Conservation (phyloP, 768 basidiomycete genomes). For the Termitomyces sp. region DNA sequence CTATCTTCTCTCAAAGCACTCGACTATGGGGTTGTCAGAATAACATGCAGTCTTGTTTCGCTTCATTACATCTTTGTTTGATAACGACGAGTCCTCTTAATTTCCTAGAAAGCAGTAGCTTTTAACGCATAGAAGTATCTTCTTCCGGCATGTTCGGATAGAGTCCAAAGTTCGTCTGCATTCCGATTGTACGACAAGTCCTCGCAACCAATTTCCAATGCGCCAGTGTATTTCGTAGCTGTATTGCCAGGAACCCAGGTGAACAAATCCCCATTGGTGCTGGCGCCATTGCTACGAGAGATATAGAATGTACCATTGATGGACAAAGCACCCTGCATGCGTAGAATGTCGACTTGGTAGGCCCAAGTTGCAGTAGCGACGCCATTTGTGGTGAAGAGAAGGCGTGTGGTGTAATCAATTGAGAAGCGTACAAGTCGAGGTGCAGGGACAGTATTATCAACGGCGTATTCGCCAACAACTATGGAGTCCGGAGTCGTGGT, state of each 20-base stretch:
- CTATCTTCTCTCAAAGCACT: background rate
- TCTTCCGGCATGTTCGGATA: conserved; percentile 7
- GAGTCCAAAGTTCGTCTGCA: conserved; percentile 8
- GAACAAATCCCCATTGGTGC: conserved; percentile 8
- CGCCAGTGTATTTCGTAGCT: background rate
- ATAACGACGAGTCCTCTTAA: background rate
- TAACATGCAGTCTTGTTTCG: background rate
- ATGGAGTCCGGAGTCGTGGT: conserved; percentile 11
- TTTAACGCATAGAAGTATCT: conserved; percentile 7
- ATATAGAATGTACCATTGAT: conserved; percentile 11
- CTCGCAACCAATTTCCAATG: conserved; percentile 4
- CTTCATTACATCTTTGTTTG: background rate
- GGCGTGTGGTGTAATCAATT: conserved; percentile 10
- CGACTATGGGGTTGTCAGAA: background rate
- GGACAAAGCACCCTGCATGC: conserved; percentile 11
- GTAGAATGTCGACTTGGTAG: conserved; percentile 10
- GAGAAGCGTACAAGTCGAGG: conserved; percentile 9
- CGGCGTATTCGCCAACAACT: conserved; percentile 11
- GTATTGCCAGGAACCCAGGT: conserved; percentile 7
- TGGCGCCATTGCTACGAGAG: conserved; percentile 9
- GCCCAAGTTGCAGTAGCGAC: conserved; percentile 13
- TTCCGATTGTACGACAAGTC: conserved; percentile 9
- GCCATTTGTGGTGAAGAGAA: conserved; percentile 3
- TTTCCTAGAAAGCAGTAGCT: conserved; percentile 3
- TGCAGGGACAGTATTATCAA: conserved; percentile 4